A percentile compares a stretch with the other conserved stretches of the same genome.
These are phyloP conservation scores for Yamadazyma membranifaciens DNA, from an alignment of 1,139 yeast species.

Conservation along the genomic window DNA sequence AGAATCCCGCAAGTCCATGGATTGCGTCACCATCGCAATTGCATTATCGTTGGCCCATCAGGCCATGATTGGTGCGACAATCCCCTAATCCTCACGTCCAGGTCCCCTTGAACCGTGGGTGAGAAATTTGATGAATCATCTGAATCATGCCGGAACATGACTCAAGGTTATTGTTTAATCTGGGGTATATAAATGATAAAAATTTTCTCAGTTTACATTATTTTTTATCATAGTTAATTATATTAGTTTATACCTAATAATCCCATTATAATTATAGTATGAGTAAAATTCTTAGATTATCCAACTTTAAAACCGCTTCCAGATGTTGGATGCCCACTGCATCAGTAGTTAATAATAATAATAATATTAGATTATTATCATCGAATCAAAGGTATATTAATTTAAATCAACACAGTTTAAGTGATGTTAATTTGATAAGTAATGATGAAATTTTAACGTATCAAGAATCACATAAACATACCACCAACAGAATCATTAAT, in stretches of 20 bases:
- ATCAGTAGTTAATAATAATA: conserved; percentile 8
- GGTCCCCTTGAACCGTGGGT: conserved; percentile 3
- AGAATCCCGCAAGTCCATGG: no score
- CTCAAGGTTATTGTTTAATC: conserved; percentile 8
- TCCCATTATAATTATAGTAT: no score
- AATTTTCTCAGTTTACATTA: not conserved
- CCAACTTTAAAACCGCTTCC: conserved; percentile 43
- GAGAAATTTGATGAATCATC: no score
- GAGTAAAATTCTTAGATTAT: conserved; percentile 36
- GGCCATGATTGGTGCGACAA: no score
- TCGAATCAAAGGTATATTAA: conserved; percentile 39
- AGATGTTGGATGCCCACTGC: conserved; percentile 45
- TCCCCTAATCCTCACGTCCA: conserved; percentile 1
- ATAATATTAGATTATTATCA: conserved; percentile 26
- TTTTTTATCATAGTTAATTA: not conserved
- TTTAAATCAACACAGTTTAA: conserved; percentile 29
- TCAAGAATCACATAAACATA: conserved; percentile 10
- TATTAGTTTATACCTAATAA: no score
- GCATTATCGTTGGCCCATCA: no score
- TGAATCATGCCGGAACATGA: conserved; percentile 4
- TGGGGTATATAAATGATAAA: conserved; percentile 8
- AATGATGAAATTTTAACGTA: conserved; percentile 35
- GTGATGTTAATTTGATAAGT: conserved; percentile 32
- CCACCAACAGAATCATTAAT: conserved; percentile 13
- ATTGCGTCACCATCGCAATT: no score